phyloP scores from a whole-genome alignment of 2,329 filamentous ascomycete genomes.

The Xylaria digitata region DNA sequence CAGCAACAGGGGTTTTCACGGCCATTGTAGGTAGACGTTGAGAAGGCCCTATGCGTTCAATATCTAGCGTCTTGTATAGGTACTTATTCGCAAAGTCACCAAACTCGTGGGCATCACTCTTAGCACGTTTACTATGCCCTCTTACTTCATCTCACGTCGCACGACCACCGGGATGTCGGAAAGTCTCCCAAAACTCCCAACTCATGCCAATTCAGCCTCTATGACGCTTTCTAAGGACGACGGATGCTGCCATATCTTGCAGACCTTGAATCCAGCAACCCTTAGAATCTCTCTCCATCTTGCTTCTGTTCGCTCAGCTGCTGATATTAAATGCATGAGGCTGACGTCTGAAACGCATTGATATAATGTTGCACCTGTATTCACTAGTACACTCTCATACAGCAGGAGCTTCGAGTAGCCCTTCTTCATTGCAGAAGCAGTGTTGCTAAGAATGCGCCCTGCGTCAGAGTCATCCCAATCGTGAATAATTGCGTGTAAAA shows the following conservation, averaged over 20 bases:
- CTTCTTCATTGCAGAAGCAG: slow-evolving; percentile 45
- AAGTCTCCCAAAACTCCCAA: neutral
- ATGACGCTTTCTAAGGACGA: slow-evolving; percentile 38
- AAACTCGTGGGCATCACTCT: too few relatives aligned
- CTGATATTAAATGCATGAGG: slow-evolving; percentile 35
- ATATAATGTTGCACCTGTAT: slow-evolving; percentile 24
- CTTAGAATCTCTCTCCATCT: slow-evolving; percentile 40
- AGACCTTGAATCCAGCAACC: slow-evolving; percentile 36
- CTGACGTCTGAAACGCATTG: slow-evolving; percentile 30
- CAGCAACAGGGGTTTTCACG: too few relatives aligned
- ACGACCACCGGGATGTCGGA: neutral
- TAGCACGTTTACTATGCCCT: neutral
- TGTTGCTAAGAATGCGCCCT: slow-evolving; percentile 44
- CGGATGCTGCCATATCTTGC: slow-evolving; percentile 41
- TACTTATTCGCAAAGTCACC: too few relatives aligned
- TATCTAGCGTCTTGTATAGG: too few relatives aligned
- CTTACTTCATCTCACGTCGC: neutral
- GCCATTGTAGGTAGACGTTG: too few relatives aligned
- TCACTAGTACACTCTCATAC: slow-evolving; percentile 49
- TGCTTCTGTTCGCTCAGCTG: slow-evolving; percentile 38
- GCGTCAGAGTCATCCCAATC: slow-evolving; percentile 47
- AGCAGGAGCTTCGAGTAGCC: slow-evolving; percentile 54
- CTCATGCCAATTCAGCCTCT: slow-evolving; percentile 32
- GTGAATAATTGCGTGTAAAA: slow-evolving; percentile 49
- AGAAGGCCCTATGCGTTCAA: too few relatives aligned